Conservation (phyloP, 139 green algal species). For the Chlorella sp. region DNA sequence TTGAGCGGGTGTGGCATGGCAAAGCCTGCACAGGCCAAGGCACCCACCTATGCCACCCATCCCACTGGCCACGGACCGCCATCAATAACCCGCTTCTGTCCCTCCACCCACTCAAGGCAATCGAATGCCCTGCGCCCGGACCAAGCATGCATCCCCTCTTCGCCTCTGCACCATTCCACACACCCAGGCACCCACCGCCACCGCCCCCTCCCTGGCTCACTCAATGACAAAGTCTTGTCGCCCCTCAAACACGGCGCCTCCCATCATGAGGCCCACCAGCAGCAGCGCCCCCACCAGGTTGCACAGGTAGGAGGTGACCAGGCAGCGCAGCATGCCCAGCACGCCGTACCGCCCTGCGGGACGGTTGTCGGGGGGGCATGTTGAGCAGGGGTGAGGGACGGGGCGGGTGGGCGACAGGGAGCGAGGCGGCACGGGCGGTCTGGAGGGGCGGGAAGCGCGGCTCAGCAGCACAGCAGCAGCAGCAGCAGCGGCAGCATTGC, state of each 20-base stretch:
- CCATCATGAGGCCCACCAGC: constrained; percentile 32
- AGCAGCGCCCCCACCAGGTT: constrained; percentile 29
- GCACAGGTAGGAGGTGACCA: constrained; percentile 20
- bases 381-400: background rate
- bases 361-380: background rate
- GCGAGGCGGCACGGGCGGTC: background rate
- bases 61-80: background rate
- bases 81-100: too few relatives aligned
- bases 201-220: background rate
- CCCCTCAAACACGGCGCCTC: constrained; percentile 14
- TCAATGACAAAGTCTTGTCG: constrained; percentile 21
- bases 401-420: background rate
- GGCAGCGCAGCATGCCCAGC: constrained; percentile 16
- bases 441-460: too few relatives aligned
- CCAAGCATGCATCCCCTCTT: too few relatives aligned
- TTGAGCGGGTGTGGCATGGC: background rate
- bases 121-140: too few relatives aligned
- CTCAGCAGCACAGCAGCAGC: background rate
- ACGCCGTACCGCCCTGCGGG: constrained; percentile 32
- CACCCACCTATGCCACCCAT: background rate
- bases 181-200: background rate
- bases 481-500: background rate
- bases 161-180: background rate
- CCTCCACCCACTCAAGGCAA: too few relatives aligned
- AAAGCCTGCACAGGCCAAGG: background rate